Conservation (phyloP, 495 filamentous ascomycete genomes). For the Lasiosphaeria hispida region DNA sequence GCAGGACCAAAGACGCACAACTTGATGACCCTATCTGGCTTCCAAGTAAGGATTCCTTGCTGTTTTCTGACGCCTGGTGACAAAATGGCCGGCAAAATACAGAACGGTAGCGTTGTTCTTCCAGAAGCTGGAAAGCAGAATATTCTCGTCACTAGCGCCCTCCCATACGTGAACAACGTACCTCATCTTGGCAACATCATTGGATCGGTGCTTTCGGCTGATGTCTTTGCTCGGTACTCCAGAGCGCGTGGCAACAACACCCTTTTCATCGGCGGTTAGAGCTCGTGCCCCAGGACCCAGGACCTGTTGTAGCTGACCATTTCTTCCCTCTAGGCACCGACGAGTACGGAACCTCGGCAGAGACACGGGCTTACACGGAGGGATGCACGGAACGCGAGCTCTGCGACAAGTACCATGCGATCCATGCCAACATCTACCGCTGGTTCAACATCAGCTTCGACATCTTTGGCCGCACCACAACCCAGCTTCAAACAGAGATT, state of each 20-base stretch:
- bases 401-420: conserved; percentile 80
- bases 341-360: conserved; percentile 72
- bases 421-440: conserved; percentile 81
- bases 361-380: conserved; percentile 59
- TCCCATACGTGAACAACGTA: conserved; percentile 94
- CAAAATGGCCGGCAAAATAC: no score
- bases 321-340: conserved; percentile 63
- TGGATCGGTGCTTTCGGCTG: conserved; percentile 80
- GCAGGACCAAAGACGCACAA: no score
- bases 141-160: conserved; percentile 60
- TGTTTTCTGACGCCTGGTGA: no score
- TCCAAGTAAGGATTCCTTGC: no score
- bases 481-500: conserved; percentile 76
- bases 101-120: conserved; percentile 19
- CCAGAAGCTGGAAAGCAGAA: conserved; percentile 51
- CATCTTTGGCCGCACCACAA: conserved; percentile 79
- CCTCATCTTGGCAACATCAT: conserved; percentile 94
- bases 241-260: conserved; percentile 43
- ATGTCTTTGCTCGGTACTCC: conserved; percentile 55
- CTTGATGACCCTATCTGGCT: no score
- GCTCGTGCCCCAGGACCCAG: no score
- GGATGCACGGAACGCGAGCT: conserved; percentile 64
- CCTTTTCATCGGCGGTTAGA: conserved; percentile 16
- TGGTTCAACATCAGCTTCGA: conserved; percentile 83
- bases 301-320: neutral